A percentile compares a stretch with the other conserved stretches of the same genome.
These are phyloP conservation scores for Mycotypha africana DNA, from an alignment of 371 early-diverging fungal genomes.

Conservation along the genomic window DNA sequence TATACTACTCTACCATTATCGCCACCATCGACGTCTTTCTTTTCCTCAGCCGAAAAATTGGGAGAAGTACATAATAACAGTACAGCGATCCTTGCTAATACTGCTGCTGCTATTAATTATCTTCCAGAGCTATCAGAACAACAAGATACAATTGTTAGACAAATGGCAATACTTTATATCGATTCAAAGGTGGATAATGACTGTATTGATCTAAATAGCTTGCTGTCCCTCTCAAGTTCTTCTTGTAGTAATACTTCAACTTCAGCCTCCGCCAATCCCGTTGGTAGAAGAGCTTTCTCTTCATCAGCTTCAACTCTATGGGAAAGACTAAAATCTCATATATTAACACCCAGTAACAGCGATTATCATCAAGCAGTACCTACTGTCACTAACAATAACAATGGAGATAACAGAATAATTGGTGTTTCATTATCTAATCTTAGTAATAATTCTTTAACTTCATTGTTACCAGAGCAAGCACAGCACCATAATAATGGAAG, in stretches of 20 bases:
- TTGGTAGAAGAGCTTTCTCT: no score
- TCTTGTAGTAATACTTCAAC: no score
- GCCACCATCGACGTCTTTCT: slow-evolving; percentile 6
- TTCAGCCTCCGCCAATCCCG: no score
- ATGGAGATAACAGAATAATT: slow-evolving; percentile 9
- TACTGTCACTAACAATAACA: no score
- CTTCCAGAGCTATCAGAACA: slow-evolving; percentile 10
- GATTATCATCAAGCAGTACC: no score
- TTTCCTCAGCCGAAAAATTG: slow-evolving; percentile 6
- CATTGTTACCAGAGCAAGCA: neutral
- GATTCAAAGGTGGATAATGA: no score
- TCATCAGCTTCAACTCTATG: slow-evolving; percentile 7
- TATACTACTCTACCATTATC: slow-evolving; percentile 16
- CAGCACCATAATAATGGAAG: neutral
- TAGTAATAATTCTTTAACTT: neutral
- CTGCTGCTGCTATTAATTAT: no score
- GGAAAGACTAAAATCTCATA: slow-evolving; percentile 21
- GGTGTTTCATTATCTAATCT: slow-evolving; percentile 13
- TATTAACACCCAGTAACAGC: slow-evolving; percentile 8
- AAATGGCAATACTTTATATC: slow-evolving; percentile 8
- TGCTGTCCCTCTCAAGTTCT: no score
- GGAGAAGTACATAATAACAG: slow-evolving; percentile 5
- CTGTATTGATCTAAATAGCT: neutral
- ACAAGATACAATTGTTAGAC: slow-evolving; percentile 16
- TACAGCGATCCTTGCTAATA: no score